Conservation (phyloP, 176 grass and related monocot genomes). For the Triticum turgidum region DNA sequence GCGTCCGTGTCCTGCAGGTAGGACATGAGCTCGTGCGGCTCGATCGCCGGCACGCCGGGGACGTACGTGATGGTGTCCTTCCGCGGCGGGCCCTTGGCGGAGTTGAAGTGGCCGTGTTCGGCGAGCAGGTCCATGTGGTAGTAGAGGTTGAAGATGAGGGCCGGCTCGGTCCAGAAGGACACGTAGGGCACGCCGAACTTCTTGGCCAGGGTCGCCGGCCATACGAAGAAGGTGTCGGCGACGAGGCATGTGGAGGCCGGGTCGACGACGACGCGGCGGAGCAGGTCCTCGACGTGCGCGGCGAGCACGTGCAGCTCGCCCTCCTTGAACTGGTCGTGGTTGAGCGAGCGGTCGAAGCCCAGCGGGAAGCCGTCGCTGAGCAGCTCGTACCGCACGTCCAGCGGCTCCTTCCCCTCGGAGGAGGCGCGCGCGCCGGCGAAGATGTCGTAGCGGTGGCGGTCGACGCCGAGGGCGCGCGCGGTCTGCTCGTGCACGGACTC, state of each 20-base stretch:
- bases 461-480: neutral
- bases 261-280: slow-evolving; percentile 1
- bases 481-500: slow-evolving; percentile 47
- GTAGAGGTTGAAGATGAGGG: slow-evolving; percentile 62
- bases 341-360: slow-evolving; percentile 41
- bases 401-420: neutral
- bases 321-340: slow-evolving; percentile 67
- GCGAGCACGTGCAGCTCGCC: slow-evolving; percentile 51
- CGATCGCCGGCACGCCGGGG: slow-evolving; percentile 54
- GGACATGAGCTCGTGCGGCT: slow-evolving; percentile 61
- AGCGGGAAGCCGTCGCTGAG: slow-evolving; percentile 61
- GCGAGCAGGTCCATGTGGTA: slow-evolving; percentile 66
- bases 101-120: slow-evolving; percentile 53
- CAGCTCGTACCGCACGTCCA: slow-evolving; percentile 61
- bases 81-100: slow-evolving; percentile 40
- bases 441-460: slow-evolving; percentile 1
- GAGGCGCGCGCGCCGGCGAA: slow-evolving; percentile 25
- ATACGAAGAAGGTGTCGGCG: slow-evolving; percentile 69
- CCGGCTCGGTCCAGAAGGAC: slow-evolving; percentile 54
- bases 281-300: slow-evolving; percentile 58
- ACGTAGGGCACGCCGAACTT: slow-evolving; percentile 41
- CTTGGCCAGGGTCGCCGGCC: slow-evolving; percentile 50
- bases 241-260: slow-evolving; percentile 55
- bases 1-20: slow-evolving; percentile 55
- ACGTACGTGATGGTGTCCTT: slow-evolving; percentile 78